Base-by-base conservation (phyloP, 805 yeast genomes). In the Starmera amethionina region DNA sequence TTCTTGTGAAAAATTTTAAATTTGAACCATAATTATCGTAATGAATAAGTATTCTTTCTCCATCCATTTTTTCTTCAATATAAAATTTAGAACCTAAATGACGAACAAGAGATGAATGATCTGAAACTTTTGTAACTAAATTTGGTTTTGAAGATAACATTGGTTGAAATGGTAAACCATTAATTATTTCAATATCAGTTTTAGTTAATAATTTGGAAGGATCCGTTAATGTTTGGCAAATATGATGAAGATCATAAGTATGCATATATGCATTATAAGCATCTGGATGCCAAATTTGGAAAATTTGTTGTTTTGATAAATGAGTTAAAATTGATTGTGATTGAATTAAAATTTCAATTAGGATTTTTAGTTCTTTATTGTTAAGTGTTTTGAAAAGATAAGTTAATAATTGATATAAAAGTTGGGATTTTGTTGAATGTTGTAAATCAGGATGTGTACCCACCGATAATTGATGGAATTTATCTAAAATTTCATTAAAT, bases 21-120 rank as follows among this genome's bases (percentile, higher is more conserved):
- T 42, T 44, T 32, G 52, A 50, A 10, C 73, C 79, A 42, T 55
- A 55, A 8, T 74, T 61, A 30, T 43, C 42, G 63, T 77, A 75
- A 56, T 90, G 98, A 36, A 88, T 48, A 40, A 85, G 79, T 50
- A 86, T 77, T 48, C 98, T 63, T 58, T 90, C 97, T 3, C 97
- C 98, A 59, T 90, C 97, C 63, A 88, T 72, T 55, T 90, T 90
- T 56, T 90, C 97, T 53, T 90, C 97, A 9, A 90, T 75, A 39
- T 69, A 71, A 51, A 87, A 86, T 22, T 68, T 63, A 45, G 58
- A 22, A 36, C 57, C 18, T 53, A 83, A 63, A 19, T 58, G 63
- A 8, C 58, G 51, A n/a, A 78, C 73, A 16, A 82, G 58, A 4
- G 67, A 63, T 2, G 66, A 68, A 52, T 80, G 77, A 13, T 72